Conservation (phyloP, 2,329 filamentous ascomycete species). For the Emmonsia crescens region DNA sequence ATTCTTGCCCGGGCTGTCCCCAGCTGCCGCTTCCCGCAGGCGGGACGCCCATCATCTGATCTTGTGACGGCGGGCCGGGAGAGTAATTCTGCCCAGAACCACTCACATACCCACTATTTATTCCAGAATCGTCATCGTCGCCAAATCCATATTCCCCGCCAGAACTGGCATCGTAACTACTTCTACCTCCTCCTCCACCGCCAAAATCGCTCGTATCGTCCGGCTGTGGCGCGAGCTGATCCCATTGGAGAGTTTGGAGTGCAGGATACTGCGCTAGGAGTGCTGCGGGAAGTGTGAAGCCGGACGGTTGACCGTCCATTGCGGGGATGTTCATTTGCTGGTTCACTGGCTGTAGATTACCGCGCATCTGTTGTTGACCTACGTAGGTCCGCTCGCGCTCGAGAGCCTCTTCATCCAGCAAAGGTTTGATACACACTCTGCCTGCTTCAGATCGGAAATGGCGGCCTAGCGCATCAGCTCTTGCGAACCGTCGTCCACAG, state of each 20-base stretch:
- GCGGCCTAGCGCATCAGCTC: constrained; percentile 84
- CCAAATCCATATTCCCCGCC: constrained; percentile 32
- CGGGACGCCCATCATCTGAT: constrained; percentile 22
- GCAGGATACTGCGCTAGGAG: constrained; percentile 87
- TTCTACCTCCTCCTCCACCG: constrained; percentile 43
- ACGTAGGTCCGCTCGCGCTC: constrained; percentile 67
- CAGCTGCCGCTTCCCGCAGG: constrained; percentile 13
- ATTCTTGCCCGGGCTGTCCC: constrained; percentile 7
- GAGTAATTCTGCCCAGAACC: constrained; percentile 24
- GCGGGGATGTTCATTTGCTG: constrained; percentile 52
- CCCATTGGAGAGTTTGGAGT: constrained; percentile 83
- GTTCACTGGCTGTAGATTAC: constrained; percentile 47
- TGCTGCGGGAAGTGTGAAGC: constrained; percentile 71
- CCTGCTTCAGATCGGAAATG: constrained; percentile 96
- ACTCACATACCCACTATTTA: constrained; percentile 26
- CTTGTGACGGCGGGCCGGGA: constrained; percentile 4
- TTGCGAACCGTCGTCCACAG: constrained; percentile 83
- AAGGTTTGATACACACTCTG: constrained; percentile 90
- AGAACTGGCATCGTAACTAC: constrained; percentile 39
- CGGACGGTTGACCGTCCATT: constrained; percentile 45
- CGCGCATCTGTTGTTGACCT: constrained; percentile 51
- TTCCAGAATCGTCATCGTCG: constrained; percentile 33
- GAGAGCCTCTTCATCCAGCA: constrained; percentile 84
- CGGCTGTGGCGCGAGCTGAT: constrained; percentile 54
- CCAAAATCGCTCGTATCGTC: constrained; percentile 51